These are phyloP conservation scores for Russula sp. DNA, from an alignment of 768 basidiomycete genomes.

Conservation along the genomic window DNA sequence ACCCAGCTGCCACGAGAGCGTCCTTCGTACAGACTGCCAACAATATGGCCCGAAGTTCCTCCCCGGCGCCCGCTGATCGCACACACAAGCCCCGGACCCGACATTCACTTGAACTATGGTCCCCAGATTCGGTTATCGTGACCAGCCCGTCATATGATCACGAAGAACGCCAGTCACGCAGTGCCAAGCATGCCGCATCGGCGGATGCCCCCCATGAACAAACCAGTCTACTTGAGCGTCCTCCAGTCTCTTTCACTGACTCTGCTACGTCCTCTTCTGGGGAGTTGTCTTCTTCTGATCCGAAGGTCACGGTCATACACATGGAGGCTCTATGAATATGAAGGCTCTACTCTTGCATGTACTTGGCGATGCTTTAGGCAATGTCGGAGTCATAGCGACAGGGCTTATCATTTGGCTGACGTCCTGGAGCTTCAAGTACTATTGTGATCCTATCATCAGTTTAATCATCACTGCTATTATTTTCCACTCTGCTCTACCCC, in stretches of 20 bases:
- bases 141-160: slow-evolving; percentile 13
- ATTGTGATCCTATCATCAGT: slow-evolving; percentile 91
- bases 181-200: neutral
- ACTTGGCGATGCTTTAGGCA: slow-evolving; percentile 93
- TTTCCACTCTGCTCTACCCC: slow-evolving; percentile 89
- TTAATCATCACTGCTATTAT: slow-evolving; percentile 95
- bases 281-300: slow-evolving; percentile 21
- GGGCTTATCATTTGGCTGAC: slow-evolving; percentile 94
- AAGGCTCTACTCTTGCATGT: slow-evolving; percentile 93
- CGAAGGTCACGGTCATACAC: slow-evolving; percentile 34
- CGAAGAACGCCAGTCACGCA: slow-evolving; percentile 4
- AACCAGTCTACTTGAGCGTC: slow-evolving; percentile 41
- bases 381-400: slow-evolving; percentile 94
- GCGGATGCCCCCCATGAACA: slow-evolving; percentile 34
- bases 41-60: slow-evolving; percentile 62
- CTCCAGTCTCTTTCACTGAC: slow-evolving; percentile 16
- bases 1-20: slow-evolving; percentile 68
- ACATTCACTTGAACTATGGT: slow-evolving; percentile 29
- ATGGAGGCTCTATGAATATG: slow-evolving; percentile 93
- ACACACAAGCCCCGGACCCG: slow-evolving; percentile 32
- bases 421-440: slow-evolving; percentile 79
- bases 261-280: neutral
- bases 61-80: slow-evolving; percentile 37
- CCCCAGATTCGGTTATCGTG: slow-evolving; percentile 13
- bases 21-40: slow-evolving; percentile 80